Conservation (phyloP, 1,284 basidiomycete species). For the Ganoderma resinaceum region DNA sequence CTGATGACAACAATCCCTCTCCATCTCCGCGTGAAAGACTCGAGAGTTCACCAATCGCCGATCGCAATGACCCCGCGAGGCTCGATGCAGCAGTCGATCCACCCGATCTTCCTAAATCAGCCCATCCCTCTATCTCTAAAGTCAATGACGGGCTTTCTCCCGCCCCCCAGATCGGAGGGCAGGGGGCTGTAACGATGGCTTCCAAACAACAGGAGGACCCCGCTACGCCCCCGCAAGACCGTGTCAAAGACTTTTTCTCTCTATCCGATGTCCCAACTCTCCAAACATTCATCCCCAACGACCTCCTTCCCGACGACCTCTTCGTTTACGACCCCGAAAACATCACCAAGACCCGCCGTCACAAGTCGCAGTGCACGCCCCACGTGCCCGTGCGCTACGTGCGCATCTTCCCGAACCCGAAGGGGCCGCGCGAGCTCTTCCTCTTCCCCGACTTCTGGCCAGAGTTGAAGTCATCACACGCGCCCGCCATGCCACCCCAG, state of each 20-base stretch:
- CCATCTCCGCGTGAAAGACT: not conserved
- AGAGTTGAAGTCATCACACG: not conserved
- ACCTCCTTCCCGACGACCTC: slow-evolving; percentile 41
- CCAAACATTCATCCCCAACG: slow-evolving; percentile 36
- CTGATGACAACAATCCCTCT: not conserved
- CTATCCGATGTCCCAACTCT: slow-evolving; percentile 29
- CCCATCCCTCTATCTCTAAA: not conserved
- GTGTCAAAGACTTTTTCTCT: slow-evolving; percentile 8
- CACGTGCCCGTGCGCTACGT: slow-evolving; percentile 19
- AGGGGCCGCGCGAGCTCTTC: not conserved
- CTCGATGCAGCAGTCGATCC: not conserved
- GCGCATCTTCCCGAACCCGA: slow-evolving; percentile 33
- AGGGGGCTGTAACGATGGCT: not conserved
- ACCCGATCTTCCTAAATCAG: not conserved
- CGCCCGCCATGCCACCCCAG: not conserved
- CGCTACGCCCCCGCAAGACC: not conserved
- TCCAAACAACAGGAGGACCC: not conserved
- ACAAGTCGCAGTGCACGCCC: not conserved
- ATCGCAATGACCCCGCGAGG: not conserved
- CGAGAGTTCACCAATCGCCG: not conserved
- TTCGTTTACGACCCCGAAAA: slow-evolving; percentile 37
- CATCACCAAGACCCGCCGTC: not conserved
- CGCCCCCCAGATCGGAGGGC: not conserved
- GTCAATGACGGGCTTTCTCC: not conserved
- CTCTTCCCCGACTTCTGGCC: not conserved